Conservation (phyloP, 78 protist species). For the Dictyostelium firmibasis region DNA sequence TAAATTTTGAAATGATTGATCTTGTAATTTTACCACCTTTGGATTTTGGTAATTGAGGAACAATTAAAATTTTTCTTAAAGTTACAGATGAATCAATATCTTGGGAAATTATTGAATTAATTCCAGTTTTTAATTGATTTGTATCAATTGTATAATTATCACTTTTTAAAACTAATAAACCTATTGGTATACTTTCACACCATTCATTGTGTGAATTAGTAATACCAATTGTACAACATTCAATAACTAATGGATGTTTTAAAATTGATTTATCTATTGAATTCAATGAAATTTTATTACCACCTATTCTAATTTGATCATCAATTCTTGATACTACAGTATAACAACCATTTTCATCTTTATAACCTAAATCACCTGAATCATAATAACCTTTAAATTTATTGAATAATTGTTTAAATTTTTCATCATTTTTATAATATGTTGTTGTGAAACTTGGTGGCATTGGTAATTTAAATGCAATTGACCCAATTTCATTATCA, state of each 20-base stretch:
- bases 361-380: conserved; percentile 86
- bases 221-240: conserved; percentile 7
- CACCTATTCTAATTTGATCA: conserved; percentile 89
- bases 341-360: conserved; percentile 53
- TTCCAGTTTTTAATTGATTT: not conserved
- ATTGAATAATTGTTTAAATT: conserved; percentile 41
- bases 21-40: too few relatives aligned
- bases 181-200: not conserved
- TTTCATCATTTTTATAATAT: conserved; percentile 59
- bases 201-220: too few relatives aligned
- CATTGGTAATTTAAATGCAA: conserved; percentile 76
- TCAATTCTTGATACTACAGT: conserved; percentile 86
- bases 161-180: not conserved
- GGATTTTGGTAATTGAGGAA: not conserved
- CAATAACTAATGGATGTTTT: conserved; percentile 44
- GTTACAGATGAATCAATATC: not conserved
- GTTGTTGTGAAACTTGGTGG: conserved; percentile 83
- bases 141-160: not conserved
- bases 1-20: not conserved
- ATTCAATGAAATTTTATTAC: conserved; percentile 83
- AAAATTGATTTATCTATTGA: conserved; percentile 89
- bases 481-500: conserved; percentile 25
- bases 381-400: conserved; percentile 48
- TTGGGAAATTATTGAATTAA: not conserved
- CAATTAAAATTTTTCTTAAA: not conserved